Evolutionary conservation across 805 yeast species (phyloP).

Genomic region (Yarrowia yakushimensis): DNA sequence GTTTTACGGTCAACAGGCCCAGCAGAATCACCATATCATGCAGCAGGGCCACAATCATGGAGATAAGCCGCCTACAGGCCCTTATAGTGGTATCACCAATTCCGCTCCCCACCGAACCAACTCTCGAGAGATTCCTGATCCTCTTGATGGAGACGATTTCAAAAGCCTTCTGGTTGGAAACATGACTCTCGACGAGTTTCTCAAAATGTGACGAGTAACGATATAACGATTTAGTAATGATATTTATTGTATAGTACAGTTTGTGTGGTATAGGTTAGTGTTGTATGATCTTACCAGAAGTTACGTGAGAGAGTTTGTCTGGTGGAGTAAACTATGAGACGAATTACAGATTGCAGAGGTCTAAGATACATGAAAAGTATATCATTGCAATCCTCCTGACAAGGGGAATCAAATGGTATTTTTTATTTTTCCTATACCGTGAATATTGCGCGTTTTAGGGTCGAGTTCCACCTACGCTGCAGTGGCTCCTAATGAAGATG

Average conservation of each 20-base stretch:
- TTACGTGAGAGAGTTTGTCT: no score
- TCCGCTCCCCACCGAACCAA: background rate
- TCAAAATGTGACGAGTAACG: slow-evolving; percentile 25
- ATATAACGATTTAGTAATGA: slow-evolving; percentile 5
- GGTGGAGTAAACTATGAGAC: no score
- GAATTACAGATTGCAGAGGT: no score
- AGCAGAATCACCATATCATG: slow-evolving; percentile 5
- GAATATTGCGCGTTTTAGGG: no score
- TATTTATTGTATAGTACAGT: slow-evolving; percentile 1
- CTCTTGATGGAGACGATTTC: slow-evolving; percentile 27
- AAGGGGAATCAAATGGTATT: no score
- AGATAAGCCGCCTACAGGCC: background rate
- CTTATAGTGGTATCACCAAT: background rate
- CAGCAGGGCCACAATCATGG: background rate
- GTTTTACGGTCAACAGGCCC: slow-evolving; percentile 19
- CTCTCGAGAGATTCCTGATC: slow-evolving; percentile 14
- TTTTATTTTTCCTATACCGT: no score
- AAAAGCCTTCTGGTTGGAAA: slow-evolving; percentile 29
- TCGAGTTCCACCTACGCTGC: no score
- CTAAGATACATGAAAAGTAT: no score
- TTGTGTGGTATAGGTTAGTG: no score
- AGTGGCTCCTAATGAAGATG: no score
- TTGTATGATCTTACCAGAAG: no score
- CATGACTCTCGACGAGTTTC: slow-evolving; percentile 32
- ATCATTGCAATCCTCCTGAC: no score